Base-by-base conservation (phyloP, 2,329 filamentous ascomycete genomes). In the Paraphaeosphaeria minitans region DNA sequence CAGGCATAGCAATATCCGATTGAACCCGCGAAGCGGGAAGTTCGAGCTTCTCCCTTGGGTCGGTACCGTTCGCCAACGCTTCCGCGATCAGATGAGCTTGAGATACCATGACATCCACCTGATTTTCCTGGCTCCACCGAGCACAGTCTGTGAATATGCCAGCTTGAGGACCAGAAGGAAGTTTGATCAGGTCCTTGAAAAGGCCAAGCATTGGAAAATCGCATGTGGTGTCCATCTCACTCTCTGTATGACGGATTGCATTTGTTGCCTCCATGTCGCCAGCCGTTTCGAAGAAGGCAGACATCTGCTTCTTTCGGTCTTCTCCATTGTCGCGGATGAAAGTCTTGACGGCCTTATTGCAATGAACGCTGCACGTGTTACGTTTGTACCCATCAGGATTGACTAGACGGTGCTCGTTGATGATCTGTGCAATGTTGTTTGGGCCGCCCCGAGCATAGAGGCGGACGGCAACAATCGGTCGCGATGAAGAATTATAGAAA, bases 311-410 rank as follows among this genome's bases (percentile, higher is more conserved):
- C 9, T 68, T 61, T 70, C 70, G 73, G 0, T 63, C 39, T 0
- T 54, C 43, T 0, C 53, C 43, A 3, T 68, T 55, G 2, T 33
- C 53, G 1, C 68, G 69, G 1, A 57, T 59, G 9, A 45, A 35
- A 2, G 39, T n/a, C 47, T 67, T 70, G 27, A 73, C 62, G 0
- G 69, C 66, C 0, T 63, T 69, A 0, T 63, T 69, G 51, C 67
- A 73, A 48, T 73, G 75, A 1, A 74, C 70, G 0, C 66, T 68
- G 42, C 64, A 67, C 0, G 73, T 74, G 42, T 75, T 75, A 1
- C 66, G 64, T 1, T 73, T 60, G 27, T 73, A 75, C 0, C 66
- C 66, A 3, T 61, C 31, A 10, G 69, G 69, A 0, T 63, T 46
- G 35, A 72, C 57, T 0, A 53, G 48, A 9, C 72, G 67, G 41